Percentiles rank a stretch among this genome's conserved stretches.
phyloP scores from a whole-genome alignment of 2,329 filamentous ascomycete genomes.

The Fusarium sororula region DNA sequence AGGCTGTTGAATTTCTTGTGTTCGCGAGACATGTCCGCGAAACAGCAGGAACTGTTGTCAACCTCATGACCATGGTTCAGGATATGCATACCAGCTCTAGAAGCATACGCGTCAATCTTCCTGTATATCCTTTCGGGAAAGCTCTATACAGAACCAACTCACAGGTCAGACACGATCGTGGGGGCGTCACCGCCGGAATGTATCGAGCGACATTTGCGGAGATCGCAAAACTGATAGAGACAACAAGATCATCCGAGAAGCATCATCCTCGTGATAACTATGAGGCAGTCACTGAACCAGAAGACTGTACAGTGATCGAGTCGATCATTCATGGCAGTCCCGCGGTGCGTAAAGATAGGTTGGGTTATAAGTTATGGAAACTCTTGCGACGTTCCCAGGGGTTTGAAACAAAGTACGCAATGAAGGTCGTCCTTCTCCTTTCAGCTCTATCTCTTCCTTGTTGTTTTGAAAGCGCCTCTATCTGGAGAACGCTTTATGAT shows the following conservation, averaged over 20 bases:
- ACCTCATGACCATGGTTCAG: slow-evolving; percentile 57
- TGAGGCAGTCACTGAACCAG: slow-evolving; percentile 30
- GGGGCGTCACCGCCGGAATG: slow-evolving; percentile 64
- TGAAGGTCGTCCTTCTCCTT: slow-evolving; percentile 64
- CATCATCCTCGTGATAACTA: slow-evolving; percentile 33
- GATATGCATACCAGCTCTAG: slow-evolving; percentile 55
- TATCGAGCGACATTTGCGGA: slow-evolving; percentile 57
- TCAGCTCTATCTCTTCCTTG: slow-evolving; percentile 63
- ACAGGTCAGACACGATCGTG: slow-evolving; percentile 67
- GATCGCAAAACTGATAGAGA: slow-evolving; percentile 55
- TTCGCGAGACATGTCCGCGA: slow-evolving; percentile 65
- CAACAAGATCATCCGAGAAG: slow-evolving; percentile 52
- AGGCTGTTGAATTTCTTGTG: slow-evolving; percentile 63
- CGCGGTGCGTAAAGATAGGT: slow-evolving; percentile 48
- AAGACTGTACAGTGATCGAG: slow-evolving; percentile 51
- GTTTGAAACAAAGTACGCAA: slow-evolving; percentile 65
- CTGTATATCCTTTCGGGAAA: slow-evolving; percentile 64
- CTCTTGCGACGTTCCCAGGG: slow-evolving; percentile 63
- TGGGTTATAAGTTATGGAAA: slow-evolving; percentile 60
- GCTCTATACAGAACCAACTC: slow-evolving; percentile 63
- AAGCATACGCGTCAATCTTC: slow-evolving; percentile 56
- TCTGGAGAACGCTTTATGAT: slow-evolving; percentile 65
- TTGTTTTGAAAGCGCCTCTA: slow-evolving; percentile 52
- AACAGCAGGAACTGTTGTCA: slow-evolving; percentile 58
- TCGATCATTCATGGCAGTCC: slow-evolving; percentile 49